phyloP scores from a whole-genome alignment of 2,329 filamentous ascomycete genomes.

The Cladophialophora psammophila region DNA sequence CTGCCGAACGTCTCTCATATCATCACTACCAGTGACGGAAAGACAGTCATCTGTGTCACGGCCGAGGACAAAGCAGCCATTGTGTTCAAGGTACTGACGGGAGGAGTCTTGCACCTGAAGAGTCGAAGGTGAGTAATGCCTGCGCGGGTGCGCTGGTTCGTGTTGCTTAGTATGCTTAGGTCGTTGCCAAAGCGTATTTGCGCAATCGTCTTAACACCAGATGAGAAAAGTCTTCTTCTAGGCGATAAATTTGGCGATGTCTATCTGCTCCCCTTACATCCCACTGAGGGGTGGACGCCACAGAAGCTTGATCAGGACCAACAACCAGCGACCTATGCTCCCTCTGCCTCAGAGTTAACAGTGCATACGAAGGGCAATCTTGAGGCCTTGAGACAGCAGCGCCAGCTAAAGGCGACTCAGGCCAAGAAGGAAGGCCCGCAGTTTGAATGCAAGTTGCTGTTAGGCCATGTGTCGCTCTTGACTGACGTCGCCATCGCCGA shows the following conservation, averaged over 20 bases:
- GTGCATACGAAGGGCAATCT: constrained; percentile 70
- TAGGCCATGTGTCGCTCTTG: constrained; percentile 95
- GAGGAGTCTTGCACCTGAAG: constrained; percentile 65
- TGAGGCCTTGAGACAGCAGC: constrained; percentile 63
- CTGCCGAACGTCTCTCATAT: constrained; percentile 72
- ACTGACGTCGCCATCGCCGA: constrained; percentile 72
- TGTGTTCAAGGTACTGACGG: constrained; percentile 74
- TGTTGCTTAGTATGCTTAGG: constrained; percentile 56
- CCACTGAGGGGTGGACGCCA: constrained; percentile 48
- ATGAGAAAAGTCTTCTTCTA: constrained; percentile 75
- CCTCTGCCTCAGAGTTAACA: constrained; percentile 64
- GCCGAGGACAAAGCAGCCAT: constrained; percentile 91
- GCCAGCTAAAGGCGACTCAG: constrained; percentile 53
- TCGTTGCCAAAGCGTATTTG: constrained; percentile 89
- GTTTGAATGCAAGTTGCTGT: constrained; percentile 79
- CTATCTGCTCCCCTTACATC: constrained; percentile 80
- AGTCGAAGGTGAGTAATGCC: constrained; percentile 70
- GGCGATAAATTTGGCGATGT: constrained; percentile 98
- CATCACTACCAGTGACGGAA: constrained; percentile 67
- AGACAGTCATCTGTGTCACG: constrained; percentile 78
- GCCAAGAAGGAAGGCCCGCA: constrained; percentile 58
- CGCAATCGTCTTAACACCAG: constrained; percentile 72
- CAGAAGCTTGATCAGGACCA: constrained; percentile 42
- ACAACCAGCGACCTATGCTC: constrained; percentile 52
- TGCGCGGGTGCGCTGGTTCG: background rate